Conservation (phyloP, 2,329 filamentous ascomycete species). For the Diplodia mutila region DNA sequence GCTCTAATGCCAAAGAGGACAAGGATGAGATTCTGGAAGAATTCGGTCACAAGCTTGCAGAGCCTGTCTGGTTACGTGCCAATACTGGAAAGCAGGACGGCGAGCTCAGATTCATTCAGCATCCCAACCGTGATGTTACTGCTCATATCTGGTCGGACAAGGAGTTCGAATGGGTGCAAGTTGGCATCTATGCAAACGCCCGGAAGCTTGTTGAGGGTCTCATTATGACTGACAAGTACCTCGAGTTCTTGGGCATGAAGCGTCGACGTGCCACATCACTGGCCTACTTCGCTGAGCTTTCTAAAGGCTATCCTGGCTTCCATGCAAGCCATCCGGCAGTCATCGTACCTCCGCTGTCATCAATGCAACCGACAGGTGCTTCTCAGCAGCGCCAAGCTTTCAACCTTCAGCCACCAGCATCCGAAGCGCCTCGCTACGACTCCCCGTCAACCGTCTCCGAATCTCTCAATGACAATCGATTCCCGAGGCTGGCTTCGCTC, state of each 20-base stretch:
- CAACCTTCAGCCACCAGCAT: neutral
- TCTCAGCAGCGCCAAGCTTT: neutral
- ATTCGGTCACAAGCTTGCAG: constrained; percentile 49
- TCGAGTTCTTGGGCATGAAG: constrained; percentile 32
- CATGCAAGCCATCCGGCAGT: constrained; percentile 8
- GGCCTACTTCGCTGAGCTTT: constrained; percentile 48
- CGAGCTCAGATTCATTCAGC: constrained; percentile 51
- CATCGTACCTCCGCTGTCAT: neutral
- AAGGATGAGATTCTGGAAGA: constrained; percentile 40
- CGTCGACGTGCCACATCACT: constrained; percentile 40
- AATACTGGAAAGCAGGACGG: constrained; percentile 43
- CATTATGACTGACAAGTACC: neutral
- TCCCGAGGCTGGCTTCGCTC: constrained; percentile 8
- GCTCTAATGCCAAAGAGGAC: constrained; percentile 12
- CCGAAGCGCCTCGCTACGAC: constrained; percentile 15
- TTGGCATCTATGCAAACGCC: constrained; percentile 49
- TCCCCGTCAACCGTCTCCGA: constrained; percentile 4
- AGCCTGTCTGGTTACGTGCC: constrained; percentile 44
- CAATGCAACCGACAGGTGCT: neutral
- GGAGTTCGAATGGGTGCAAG: constrained; percentile 50
- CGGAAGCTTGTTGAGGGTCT: constrained; percentile 48
- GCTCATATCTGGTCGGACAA: constrained; percentile 51
- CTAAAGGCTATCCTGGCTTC: constrained; percentile 27
- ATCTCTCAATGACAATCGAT: neutral
- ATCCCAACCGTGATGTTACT: constrained; percentile 53